A percentile compares a stretch with the other conserved stretches of the same genome.
Evolutionary conservation across 306 rosid species (phyloP).

Genomic region (Lablab purpureus): DNA sequence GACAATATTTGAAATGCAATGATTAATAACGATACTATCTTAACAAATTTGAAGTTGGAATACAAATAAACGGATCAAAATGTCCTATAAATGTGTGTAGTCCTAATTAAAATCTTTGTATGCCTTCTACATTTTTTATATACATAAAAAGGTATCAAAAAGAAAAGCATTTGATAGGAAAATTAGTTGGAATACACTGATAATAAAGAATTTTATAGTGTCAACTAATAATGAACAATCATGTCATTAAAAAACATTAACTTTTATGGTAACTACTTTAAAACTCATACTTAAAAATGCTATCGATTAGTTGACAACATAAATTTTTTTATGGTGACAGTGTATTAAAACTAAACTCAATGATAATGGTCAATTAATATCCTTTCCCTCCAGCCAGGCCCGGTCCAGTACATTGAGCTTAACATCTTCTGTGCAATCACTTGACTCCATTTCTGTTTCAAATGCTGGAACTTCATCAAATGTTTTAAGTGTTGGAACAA

Average conservation of each 20-base stretch:
- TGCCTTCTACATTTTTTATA: not conserved
- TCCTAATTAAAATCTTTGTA: not conserved
- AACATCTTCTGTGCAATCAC: slow-evolving; percentile 44
- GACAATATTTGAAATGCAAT: too few relatives aligned
- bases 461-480: slow-evolving; percentile 39
- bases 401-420: slow-evolving; percentile 40
- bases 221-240: not conserved
- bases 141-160: not conserved
- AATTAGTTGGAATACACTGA: not conserved
- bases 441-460: slow-evolving; percentile 46
- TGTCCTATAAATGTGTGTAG: too few relatives aligned
- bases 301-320: not conserved
- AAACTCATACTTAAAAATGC: not conserved
- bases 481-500: slow-evolving; percentile 43
- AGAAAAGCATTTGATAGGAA: not conserved
- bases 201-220: not conserved
- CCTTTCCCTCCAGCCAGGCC: slow-evolving; percentile 48
- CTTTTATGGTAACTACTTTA: not conserved
- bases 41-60: too few relatives aligned
- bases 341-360: not conserved
- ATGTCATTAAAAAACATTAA: not conserved
- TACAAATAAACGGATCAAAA: too few relatives aligned
- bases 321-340: not conserved
- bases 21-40: too few relatives aligned
- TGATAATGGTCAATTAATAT: not conserved